These are phyloP conservation scores for Taphrina flavorubra DNA, from an alignment of 1,139 yeast species.

Conservation along the genomic window DNA sequence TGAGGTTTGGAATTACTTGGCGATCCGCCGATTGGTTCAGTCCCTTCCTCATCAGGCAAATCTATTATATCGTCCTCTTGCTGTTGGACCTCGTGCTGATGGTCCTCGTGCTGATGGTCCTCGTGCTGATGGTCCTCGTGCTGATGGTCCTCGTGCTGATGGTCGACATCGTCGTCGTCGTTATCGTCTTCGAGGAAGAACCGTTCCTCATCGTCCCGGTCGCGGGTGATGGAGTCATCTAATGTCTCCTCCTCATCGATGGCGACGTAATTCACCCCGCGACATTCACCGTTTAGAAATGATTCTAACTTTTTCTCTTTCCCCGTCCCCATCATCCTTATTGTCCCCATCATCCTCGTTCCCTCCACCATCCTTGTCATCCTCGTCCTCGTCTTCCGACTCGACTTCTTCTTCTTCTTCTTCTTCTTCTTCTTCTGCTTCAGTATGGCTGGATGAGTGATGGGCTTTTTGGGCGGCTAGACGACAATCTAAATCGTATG, in stretches of 20 bases:
- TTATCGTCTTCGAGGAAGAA: slow-evolving; percentile 14
- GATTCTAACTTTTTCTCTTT: slow-evolving; percentile 1
- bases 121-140: too few species aligned
- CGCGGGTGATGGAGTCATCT: slow-evolving; percentile 3
- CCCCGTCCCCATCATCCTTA: background rate
- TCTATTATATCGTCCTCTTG: background rate
- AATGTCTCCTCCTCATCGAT: slow-evolving; percentile 14
- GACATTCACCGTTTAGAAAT: slow-evolving; percentile 6
- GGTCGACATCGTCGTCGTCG: too few species aligned
- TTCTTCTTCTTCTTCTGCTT: background rate
- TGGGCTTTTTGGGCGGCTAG: background rate
- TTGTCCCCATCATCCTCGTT: background rate
- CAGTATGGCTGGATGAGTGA: background rate
- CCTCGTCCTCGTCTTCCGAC: background rate
- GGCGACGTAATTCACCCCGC: slow-evolving; percentile 7
- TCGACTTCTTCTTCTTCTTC: slow-evolving; percentile 12
- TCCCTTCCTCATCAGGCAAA: background rate
- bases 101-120: too few species aligned
- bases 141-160: too few species aligned
- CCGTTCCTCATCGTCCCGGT: slow-evolving; percentile 22
- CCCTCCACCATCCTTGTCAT: background rate
- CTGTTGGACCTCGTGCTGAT: background rate
- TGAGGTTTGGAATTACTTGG: too few species aligned
- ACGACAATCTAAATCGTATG: slow-evolving; percentile 28
- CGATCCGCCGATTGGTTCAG: too few species aligned